Base-by-base conservation (phyloP, 257 asterid species). In the Datura wrightii region DNA sequence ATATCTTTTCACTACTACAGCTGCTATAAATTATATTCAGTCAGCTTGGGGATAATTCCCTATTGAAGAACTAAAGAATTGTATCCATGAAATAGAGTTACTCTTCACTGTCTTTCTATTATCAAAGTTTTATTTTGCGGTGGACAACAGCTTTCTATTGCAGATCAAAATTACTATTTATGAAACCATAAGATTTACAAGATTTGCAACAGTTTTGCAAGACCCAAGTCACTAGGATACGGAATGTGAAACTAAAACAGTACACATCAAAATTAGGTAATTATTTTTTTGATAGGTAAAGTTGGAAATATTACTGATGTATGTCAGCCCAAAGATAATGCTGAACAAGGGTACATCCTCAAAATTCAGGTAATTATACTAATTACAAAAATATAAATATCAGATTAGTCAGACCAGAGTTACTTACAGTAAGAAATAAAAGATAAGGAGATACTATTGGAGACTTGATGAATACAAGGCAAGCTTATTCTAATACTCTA, bases 11-110 rank as follows among this genome's bases (percentile, higher is more conserved):
- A 72, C 59, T 46, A 46, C 58, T 72, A 44, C 42, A 46, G 59
- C 80, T 46, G 59, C 80, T 72, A 72, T 31, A 72, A 13, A 46
- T 72, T 71, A 44, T 44, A 71, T 10, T 46, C n/a, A 48, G 59
- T 10, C 59, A 72, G 80, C 39, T 19, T 31, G 19, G 5, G 80
- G 58, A 46, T 46, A 72, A 46, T 46, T 72, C 42, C 80, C 80
- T 19, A 72, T 46, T 19, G 56, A 72, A 46, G 59, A 72, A 72
- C 18, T 46, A 48, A 72, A 19, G 11, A 72, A 72, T 46, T 5
- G n/a, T 50, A 72, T 19, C 9, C n/a, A 11, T 44, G 59, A 72
- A 72, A 46, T 19, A 48, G 42, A 19, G 13, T 74, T 74, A 8
- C 59, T 74, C 37, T 19, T 60, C 80, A 19, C 5, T n/a, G 39